Conservation (phyloP, 306 rosid species). For the Medicago truncatula region MtrunA17r5.0-ANR NC_053043.1:48967001-48967500, state of each 20-base stretch:
- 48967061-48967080: no score
- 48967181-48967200: conserved; percentile 61
- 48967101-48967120: no score
- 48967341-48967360: conserved; percentile 92
- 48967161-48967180: conserved; percentile 83
- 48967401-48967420: conserved; percentile 43
- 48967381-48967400: conserved; percentile 96
- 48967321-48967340: conserved; percentile 81
- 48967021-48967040: no score
- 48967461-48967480: conserved; percentile 37
- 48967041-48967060: no score
- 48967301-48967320: conserved; percentile 52
- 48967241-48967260: not conserved
- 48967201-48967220: not conserved
- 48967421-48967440: not conserved
- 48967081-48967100: no score
- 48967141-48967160: conserved; percentile 11
- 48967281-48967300: not conserved
- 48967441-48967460: conserved; percentile 35
- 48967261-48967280: conserved; percentile 16
- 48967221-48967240: conserved; percentile 29
- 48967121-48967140: no score
- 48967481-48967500: conserved; percentile 88
- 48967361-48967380: conserved; percentile 98
- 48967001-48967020: no score